Evolutionary conservation across 192 early-diverging fungal species (phyloP), one percentile per base, ranked within the genome.

Genomic region (Entrophospora sp.): DNA sequence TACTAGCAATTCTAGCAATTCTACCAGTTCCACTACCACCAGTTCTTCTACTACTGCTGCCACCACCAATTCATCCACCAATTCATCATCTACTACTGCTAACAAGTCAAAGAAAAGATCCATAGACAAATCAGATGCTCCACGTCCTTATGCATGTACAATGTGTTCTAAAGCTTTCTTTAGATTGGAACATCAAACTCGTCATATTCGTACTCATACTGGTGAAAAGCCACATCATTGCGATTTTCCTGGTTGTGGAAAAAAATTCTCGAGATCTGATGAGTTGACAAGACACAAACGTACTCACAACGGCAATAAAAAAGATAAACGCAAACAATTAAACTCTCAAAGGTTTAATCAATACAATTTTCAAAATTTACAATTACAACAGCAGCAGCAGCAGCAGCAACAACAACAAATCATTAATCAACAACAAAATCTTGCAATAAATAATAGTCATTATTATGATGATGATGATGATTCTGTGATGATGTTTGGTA

Each of bases 221-320:
- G 91, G 91, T 51, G 91, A 93, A 74, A 85, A 86, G 53, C 91
- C 91, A 4, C 86, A 91, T 68, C 76, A 77, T 20, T 93, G 91
- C 73, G 82, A 81, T 36, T 85, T 84, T 60, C 77, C 84, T 30
- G 85, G 85, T 61, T 93, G 91, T 72, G 83, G 84, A 64, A 88
- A 89, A 73, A 81, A 82, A 25, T 93, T 93, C 66, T 86, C 86
- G 10, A 79, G 89, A 40, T 85, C 83, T 8, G 88, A 88, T 67
- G 90, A 92, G 71, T 79, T 92, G 31, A 89, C 88, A 2, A 79
- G 90, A 32, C 90, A 92, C 71, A 66, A 71, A 59, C 75, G 83
- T 46, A 81, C 79, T 55, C 85, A 87, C 65, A 78, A 81, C 5
- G 67, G 75, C 27, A 78, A 68, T 62, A 81, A 76, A 64, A 77